Conservation (phyloP, 495 filamentous ascomycete genomes). For the Aspergillus taichungensis region DNA sequence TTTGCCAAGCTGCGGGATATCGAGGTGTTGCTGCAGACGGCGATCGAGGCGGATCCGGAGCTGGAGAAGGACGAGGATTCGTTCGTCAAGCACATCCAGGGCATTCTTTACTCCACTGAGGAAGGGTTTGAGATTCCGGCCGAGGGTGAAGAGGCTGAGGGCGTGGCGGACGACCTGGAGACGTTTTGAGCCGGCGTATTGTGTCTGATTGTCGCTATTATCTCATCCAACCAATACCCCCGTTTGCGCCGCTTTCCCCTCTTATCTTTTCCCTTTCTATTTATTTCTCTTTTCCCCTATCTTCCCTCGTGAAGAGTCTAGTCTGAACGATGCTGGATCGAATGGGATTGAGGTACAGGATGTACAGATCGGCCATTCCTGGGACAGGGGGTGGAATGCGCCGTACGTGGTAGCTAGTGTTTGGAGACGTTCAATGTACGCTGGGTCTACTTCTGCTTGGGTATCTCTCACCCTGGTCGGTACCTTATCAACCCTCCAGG, state of each 20-base stretch:
- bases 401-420: no score
- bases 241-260: background rate
- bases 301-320: no score
- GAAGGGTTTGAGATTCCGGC: slow-evolving; percentile 8
- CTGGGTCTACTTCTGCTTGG: no score
- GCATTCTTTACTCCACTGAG: slow-evolving; percentile 95
- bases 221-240: background rate
- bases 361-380: no score
- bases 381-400: no score
- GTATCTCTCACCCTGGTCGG: no score
- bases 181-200: background rate
- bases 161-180: background rate
- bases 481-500: no score
- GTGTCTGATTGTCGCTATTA: background rate
- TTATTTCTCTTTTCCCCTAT: slow-evolving; percentile 2
- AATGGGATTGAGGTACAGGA: background rate
- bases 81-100: slow-evolving; percentile 87
- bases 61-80: slow-evolving; percentile 88
- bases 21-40: slow-evolving; percentile 83
- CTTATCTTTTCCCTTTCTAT: background rate
- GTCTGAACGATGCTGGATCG: background rate
- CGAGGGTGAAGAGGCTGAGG: background rate
- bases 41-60: slow-evolving; percentile 82
- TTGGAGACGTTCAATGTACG: no score
- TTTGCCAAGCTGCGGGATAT: slow-evolving; percentile 97